phyloP scores from a whole-genome alignment of 805 yeast genomes.

The Suhomyces tanzawaensis region DNA sequence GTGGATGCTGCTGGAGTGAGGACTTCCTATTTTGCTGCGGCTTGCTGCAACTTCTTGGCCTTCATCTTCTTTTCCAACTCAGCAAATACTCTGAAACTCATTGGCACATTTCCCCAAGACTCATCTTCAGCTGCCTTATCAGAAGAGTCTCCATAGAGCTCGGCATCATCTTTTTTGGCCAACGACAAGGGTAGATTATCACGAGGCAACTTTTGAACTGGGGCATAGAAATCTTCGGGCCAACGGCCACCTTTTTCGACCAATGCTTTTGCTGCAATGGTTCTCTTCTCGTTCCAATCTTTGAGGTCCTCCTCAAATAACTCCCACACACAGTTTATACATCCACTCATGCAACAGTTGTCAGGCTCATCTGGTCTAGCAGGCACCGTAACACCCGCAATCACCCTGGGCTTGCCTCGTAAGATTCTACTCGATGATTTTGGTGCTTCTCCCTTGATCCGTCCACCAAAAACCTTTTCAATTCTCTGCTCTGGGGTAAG shows the following conservation, averaged over 20 bases:
- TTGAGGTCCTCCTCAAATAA: conserved; percentile 81
- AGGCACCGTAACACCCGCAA: conserved; percentile 73
- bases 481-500: conserved; percentile 47
- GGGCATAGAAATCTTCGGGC: conserved; percentile 45
- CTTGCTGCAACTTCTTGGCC: conserved; percentile 21
- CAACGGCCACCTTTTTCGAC: conserved; percentile 38
- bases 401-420: conserved; percentile 35
- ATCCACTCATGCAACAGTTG: conserved; percentile 97
- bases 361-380: conserved; percentile 87
- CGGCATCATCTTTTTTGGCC: conserved; percentile 20
- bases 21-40: too few species aligned
- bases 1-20: too few species aligned
- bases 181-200: conserved; percentile 38
- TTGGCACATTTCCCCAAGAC: conserved; percentile 58
- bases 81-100: conserved; percentile 77
- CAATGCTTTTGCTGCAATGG: conserved; percentile 51
- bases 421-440: conserved; percentile 34
- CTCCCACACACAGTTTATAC: conserved; percentile 97
- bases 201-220: conserved; percentile 26
- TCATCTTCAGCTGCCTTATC: conserved; percentile 21
- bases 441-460: conserved; percentile 52
- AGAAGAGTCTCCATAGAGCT: conserved; percentile 7
- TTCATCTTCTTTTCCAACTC: conserved; percentile 72
- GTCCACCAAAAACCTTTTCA: conserved; percentile 52
- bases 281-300: conserved; percentile 69